Conservation (phyloP, 1,139 yeast species). For the Kluyveromyces marxianus region DNA sequence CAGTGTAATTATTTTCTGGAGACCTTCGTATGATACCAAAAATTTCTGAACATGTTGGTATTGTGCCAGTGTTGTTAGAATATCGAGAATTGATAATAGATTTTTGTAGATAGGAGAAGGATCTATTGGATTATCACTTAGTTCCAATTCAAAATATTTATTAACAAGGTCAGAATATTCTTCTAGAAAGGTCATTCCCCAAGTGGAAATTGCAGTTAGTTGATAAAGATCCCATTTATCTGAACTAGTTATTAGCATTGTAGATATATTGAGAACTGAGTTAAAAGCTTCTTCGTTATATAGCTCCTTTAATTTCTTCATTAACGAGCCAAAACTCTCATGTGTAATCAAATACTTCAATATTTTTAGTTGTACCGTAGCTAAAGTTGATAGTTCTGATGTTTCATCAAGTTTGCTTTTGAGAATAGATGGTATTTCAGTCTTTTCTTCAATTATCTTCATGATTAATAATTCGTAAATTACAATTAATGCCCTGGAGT, state of each 20-base stretch:
- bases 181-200: conserved; percentile 43
- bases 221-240: conserved; percentile 49
- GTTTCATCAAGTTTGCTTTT: conserved; percentile 1
- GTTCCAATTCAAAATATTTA: conserved; percentile 19
- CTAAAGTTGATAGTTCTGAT: conserved; percentile 17
- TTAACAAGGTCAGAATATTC: conserved; percentile 16
- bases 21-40: conserved; percentile 43
- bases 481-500: conserved; percentile 11
- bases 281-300: conserved; percentile 15
- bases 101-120: conserved; percentile 15
- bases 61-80: conserved; percentile 44
- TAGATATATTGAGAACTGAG: conserved; percentile 32
- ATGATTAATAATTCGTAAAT: conserved; percentile 17
- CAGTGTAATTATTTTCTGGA: conserved; percentile 39
- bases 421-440: conserved; percentile 12
- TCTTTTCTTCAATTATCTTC: conserved; percentile 13
- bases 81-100: conserved; percentile 36
- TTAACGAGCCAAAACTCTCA: conserved; percentile 33
- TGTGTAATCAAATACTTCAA: conserved; percentile 27
- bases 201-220: conserved; percentile 44
- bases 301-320: conserved; percentile 21
- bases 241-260: conserved; percentile 41
- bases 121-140: conserved; percentile 15
- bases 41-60: conserved; percentile 47
- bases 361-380: conserved; percentile 16